phyloP scores from a whole-genome alignment of 768 basidiomycete genomes.

The Paxillus ammoniavirescens region DNA sequence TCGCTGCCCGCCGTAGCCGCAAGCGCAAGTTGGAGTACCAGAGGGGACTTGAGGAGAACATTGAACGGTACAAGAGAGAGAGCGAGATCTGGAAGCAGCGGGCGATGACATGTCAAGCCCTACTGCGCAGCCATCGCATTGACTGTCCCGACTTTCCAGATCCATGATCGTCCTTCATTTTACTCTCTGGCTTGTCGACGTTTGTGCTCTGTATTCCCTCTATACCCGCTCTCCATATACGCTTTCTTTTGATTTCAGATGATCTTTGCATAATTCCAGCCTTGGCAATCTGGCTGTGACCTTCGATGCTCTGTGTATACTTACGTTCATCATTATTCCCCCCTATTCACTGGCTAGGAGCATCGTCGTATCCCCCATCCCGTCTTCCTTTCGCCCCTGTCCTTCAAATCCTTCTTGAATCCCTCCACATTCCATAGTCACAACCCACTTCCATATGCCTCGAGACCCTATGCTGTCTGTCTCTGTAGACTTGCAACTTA shows the following conservation, averaged over 20 bases:
- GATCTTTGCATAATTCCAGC: constrained; percentile 1
- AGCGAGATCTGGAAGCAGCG: constrained; percentile 62
- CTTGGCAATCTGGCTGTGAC: constrained; percentile 18
- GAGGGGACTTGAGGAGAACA: constrained; percentile 56
- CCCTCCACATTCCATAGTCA: constrained; percentile 1
- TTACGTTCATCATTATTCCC: constrained; percentile 26
- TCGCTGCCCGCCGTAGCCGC: constrained; percentile 80
- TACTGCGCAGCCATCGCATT: constrained; percentile 57
- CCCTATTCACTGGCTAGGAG: constrained; percentile 49
- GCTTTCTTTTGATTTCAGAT: constrained; percentile 12
- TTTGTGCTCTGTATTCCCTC: constrained; percentile 9
- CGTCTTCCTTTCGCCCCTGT: not conserved
- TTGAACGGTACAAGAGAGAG: constrained; percentile 54
- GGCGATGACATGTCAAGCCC: constrained; percentile 44
- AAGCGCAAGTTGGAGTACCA: constrained; percentile 72
- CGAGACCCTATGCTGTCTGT: constrained; percentile 1
- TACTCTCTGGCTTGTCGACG: constrained; percentile 2
- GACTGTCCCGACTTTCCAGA: constrained; percentile 50
- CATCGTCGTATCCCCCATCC: constrained; percentile 52
- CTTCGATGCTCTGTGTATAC: constrained; percentile 47
- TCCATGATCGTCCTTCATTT: constrained; percentile 15
- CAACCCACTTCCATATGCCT: not conserved
- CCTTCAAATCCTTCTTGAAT: not conserved
- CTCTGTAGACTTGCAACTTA: constrained; percentile 1
- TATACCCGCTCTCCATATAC: constrained; percentile 1